Evolutionary conservation across 1,284 basidiomycete species (phyloP).

Genomic region (Waitea zeae): DNA sequence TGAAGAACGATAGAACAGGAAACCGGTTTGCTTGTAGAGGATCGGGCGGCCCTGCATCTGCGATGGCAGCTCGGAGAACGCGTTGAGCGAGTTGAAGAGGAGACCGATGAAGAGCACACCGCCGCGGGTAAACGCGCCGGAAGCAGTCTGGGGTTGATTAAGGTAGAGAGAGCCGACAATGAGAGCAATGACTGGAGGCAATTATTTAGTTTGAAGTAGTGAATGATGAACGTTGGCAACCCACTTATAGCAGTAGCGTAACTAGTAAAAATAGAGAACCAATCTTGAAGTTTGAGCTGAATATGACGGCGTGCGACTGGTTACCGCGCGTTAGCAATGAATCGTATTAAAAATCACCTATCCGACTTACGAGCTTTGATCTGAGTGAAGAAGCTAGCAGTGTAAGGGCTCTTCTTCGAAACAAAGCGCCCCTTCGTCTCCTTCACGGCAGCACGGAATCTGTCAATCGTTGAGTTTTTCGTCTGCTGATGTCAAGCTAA

Average conservation of each 20-base stretch:
- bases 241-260: conserved; percentile 14
- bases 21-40: conserved; percentile 34
- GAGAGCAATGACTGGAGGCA: conserved; percentile 45
- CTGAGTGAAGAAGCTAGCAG: conserved; percentile 64
- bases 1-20: not conserved
- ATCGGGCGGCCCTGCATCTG: conserved; percentile 70
- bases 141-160: conserved; percentile 53
- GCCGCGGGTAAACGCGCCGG: conserved; percentile 78
- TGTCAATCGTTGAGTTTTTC: no score
- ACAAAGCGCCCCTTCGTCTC: no score
- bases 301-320: no score
- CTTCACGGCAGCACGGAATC: no score
- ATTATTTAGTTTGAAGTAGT: no score
- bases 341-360: no score
- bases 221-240: conserved; percentile 7
- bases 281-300: no score
- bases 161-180: conserved; percentile 67
- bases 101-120: conserved; percentile 67
- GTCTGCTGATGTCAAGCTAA: no score
- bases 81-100: conserved; percentile 21
- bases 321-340: no score
- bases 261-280: no score
- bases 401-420: conserved; percentile 79
- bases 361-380: no score
- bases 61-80: conserved; percentile 26